Evolutionary conservation across 768 basidiomycete species (phyloP), one percentile per base, ranked within the genome.

Genomic region (Collybia sordida): DNA sequence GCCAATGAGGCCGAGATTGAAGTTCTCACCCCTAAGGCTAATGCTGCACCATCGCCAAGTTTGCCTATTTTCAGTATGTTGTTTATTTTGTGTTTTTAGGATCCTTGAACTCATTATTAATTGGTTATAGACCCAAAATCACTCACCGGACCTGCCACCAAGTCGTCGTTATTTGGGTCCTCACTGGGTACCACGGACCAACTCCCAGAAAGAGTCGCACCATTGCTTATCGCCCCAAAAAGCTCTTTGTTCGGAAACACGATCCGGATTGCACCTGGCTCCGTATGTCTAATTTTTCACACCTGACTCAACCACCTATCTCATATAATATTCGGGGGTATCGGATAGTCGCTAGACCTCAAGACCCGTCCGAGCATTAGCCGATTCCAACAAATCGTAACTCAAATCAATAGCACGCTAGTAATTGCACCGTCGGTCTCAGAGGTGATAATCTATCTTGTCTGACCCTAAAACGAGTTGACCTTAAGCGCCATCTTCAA

Each of bases 391-490:
- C 78, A 79, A 17, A 67, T 89, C 14, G 73, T 87, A 21, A 66
- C 75, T n/a, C 81, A 74, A 52, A 90, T 92, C 45, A 86, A 90
- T 59, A 75, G 78, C 46, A 77, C 79, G 17, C 70, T 92, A 21
- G 74, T 80, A 4, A 74, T 89, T 57, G 75, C 77, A 12, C 86
- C 88, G 6, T 64, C 74, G 3, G 62, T 75, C 28, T 76, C 81
- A 15, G 69, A 72, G 60, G 77, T 52, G 43, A 34, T 21, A 14
- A 25, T 35, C n/a, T 6, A 45, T n/a, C 8, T 35, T 36, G 6
- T 42, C 41, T 15, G 4, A 24, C 11, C 15, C 27, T 37, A 25
- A 38, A 18, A 6, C 11, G 18, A 15, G 15, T 15, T 36, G 6
- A 15, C 14, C 15, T 41, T 2, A 41, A 41, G 15, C 12, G 34